Percentiles rank a stretch among this genome's conserved stretches.
Conservation (phyloP, 805 yeast genomes). For the Zygotorulaspora florentina region DNA sequence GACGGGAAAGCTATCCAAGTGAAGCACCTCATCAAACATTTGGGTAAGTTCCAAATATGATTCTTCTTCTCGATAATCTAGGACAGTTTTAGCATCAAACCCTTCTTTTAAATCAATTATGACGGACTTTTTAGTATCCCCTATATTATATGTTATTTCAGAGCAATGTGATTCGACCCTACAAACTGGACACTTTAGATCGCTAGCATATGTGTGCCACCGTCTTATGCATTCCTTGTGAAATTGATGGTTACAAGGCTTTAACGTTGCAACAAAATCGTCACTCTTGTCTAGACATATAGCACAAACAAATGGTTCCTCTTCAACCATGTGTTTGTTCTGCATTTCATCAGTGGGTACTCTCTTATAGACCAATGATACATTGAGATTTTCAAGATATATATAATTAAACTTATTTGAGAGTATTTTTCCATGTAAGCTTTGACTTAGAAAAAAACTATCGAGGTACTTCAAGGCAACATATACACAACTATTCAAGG, state of each 20-base stretch:
- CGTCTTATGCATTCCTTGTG: conserved; percentile 53
- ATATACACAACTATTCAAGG: not conserved
- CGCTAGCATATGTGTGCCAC: conserved; percentile 42
- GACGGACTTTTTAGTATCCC: not conserved
- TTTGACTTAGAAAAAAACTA: not conserved
- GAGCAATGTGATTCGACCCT: conserved; percentile 16
- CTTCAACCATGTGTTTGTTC: conserved; percentile 8
- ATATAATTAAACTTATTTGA: no score
- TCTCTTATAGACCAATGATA: not conserved
- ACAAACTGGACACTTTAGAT: conserved; percentile 31
- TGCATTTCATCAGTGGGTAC: not conserved
- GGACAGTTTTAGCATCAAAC: conserved; percentile 11
- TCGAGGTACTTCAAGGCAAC: not conserved
- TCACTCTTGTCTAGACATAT: conserved; percentile 49
- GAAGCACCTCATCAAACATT: conserved; percentile 4
- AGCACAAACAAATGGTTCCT: conserved; percentile 42
- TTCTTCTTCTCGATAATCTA: conserved; percentile 10
- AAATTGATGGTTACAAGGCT: conserved; percentile 51
- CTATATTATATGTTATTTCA: conserved; percentile 1
- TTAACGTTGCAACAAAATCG: conserved; percentile 28
- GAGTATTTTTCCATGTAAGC: no score
- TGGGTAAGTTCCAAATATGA: conserved; percentile 2
- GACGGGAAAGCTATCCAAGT: not conserved
- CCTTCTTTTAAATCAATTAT: conserved; percentile 16
- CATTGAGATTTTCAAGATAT: no score